phyloP scores from a whole-genome alignment of 139 green algal genomes.

The Picochlorum sp. region DNA sequence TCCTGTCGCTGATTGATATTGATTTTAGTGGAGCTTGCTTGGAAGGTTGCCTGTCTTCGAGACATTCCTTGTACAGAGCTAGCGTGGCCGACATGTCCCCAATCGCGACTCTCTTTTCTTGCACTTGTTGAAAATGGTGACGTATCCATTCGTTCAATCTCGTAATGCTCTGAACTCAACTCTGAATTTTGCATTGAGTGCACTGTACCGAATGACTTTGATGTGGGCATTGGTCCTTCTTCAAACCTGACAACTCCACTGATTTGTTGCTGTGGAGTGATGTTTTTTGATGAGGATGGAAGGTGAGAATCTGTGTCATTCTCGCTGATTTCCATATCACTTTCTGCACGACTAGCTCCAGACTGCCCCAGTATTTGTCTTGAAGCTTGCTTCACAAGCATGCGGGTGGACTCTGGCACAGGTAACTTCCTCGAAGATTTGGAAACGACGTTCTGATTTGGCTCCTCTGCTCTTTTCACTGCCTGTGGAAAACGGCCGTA shows the following conservation, averaged over 20 bases:
- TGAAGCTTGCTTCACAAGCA: conserved; percentile 1
- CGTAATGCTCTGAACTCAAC: too few species aligned
- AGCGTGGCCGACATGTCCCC: neutral
- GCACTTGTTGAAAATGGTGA: too few species aligned
- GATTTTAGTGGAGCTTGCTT: neutral
- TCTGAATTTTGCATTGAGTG: neutral
- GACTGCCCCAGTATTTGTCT: conserved; percentile 3
- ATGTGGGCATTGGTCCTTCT: neutral
- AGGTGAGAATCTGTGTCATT: too few species aligned
- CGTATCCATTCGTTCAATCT: too few species aligned
- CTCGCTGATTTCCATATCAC: too few species aligned
- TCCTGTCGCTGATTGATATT: conserved; percentile 19
- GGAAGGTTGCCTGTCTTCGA: neutral
- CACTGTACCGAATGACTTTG: neutral
- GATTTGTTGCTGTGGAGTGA: neutral
- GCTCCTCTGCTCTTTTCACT: neutral
- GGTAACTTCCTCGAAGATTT: conserved; percentile 15
- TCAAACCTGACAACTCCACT: neutral
- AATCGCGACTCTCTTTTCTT: neutral
- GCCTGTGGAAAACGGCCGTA: conserved; percentile 27
- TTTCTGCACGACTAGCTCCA: too few species aligned
- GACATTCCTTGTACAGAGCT: neutral
- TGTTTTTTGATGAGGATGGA: neutral
- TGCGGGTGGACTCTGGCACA: conserved; percentile 6
- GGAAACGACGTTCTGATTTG: neutral